Conservation (phyloP, 2,329 filamentous ascomycete species). For the Fusarium nanum region DNA sequence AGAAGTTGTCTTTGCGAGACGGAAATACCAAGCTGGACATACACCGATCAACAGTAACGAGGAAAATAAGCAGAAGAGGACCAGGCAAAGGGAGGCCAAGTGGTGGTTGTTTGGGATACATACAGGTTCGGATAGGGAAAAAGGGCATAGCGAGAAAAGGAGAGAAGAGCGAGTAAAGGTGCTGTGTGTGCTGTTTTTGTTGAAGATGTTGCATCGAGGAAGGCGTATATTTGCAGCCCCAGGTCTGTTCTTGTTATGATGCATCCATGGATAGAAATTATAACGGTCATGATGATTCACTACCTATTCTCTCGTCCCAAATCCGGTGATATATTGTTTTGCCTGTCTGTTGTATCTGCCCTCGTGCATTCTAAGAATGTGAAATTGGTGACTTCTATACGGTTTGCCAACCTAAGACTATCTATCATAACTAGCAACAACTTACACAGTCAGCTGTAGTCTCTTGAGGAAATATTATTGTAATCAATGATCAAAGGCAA, state of each 20-base stretch:
- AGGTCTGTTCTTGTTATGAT: constrained; percentile 34
- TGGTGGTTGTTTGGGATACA: constrained; percentile 38
- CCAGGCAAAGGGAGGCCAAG: constrained; percentile 10
- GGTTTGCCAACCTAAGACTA: neutral
- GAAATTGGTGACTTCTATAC: neutral
- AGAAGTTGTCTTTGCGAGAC: constrained; percentile 17
- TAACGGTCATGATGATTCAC: constrained; percentile 41
- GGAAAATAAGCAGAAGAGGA: constrained; percentile 27
- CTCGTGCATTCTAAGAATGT: neutral
- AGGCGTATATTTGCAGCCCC: constrained; percentile 30
- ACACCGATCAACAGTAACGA: constrained; percentile 33
- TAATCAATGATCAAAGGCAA: neutral
- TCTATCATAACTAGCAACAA: too few species aligned
- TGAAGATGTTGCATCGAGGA: constrained; percentile 27
- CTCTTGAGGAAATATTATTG: neutral
- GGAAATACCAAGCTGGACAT: constrained; percentile 34
- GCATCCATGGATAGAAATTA: constrained; percentile 40
- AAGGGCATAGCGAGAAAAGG: constrained; percentile 35
- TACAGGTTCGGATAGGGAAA: constrained; percentile 36
- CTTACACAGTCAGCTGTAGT: too few species aligned
- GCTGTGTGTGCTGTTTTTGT: constrained; percentile 17
- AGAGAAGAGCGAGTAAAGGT: constrained; percentile 24
- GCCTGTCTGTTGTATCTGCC: neutral
- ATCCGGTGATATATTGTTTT: neutral
- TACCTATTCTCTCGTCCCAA: constrained; percentile 2